Conservation (phyloP, 2,329 filamentous ascomycete genomes). For the Plectosphaerella plurivora region DNA sequence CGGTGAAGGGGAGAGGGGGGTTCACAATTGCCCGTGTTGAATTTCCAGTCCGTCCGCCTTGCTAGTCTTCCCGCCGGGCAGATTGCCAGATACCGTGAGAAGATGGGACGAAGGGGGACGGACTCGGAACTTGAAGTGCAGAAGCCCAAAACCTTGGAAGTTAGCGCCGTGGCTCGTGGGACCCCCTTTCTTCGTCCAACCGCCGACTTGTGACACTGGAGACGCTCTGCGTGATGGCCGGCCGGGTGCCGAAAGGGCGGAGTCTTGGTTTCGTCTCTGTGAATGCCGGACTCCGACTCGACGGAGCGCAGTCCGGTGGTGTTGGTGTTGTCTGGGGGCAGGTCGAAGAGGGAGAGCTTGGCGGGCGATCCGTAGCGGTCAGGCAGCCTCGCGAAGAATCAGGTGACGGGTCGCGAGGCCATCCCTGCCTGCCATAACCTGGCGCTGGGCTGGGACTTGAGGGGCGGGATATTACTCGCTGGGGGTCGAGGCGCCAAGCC, state of each 20-base stretch:
- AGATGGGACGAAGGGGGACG: background rate
- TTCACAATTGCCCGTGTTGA: too few species aligned
- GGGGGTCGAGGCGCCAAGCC: background rate
- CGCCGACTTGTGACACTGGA: too few species aligned
- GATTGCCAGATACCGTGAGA: background rate
- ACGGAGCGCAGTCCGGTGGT: too few species aligned
- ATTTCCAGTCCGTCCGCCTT: too few species aligned
- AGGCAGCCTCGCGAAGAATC: conserved; percentile 12
- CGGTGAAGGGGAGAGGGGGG: too few species aligned
- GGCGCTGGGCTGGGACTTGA: background rate
- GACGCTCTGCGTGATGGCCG: too few species aligned
- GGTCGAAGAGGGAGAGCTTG: background rate
- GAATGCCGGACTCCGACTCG: too few species aligned
- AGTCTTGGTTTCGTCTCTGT: too few species aligned
- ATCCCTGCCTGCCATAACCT: conserved; percentile 12
- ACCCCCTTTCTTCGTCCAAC: background rate
- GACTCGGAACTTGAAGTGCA: background rate
- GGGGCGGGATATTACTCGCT: background rate
- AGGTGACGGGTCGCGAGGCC: conserved; percentile 7
- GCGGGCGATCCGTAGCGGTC: conserved; percentile 13
- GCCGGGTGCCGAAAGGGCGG: too few species aligned
- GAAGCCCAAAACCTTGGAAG: conserved; percentile 1
- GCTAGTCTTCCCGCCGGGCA: too few species aligned
- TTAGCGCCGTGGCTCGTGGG: background rate
- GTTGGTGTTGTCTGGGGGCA: too few species aligned